phyloP scores from a whole-genome alignment of 2,329 filamentous ascomycete genomes.

The Penicillium nordicum region DNA sequence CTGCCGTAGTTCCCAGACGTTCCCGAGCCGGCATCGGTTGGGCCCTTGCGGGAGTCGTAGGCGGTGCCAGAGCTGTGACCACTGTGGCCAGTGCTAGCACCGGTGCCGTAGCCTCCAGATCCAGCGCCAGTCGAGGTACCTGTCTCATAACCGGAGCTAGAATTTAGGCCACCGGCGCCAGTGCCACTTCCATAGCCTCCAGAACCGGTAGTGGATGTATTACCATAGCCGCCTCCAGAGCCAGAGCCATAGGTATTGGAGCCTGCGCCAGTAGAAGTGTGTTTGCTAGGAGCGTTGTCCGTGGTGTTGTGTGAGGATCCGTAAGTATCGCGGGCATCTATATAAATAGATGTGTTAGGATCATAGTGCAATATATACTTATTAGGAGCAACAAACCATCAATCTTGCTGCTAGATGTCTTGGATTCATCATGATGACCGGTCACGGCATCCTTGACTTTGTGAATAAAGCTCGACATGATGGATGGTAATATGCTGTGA shows the following conservation, averaged over 20 bases:
- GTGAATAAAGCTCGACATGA: constrained; percentile 47
- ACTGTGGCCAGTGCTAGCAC: not conserved
- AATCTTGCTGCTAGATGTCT: constrained; percentile 10
- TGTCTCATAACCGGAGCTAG: not conserved
- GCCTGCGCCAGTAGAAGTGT: constrained; percentile 1
- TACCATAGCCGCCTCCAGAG: constrained; percentile 4
- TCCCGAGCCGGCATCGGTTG: not conserved
- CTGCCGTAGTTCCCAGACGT: constrained; percentile 1
- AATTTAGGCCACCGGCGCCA: not conserved
- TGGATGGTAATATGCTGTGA: constrained; percentile 14
- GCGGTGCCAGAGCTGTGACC: not conserved
- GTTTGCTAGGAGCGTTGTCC: not conserved
- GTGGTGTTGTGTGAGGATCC: constrained; percentile 2
- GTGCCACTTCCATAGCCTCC: not conserved
- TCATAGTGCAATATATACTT: not conserved
- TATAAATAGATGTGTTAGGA: not conserved
- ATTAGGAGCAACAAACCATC: constrained; percentile 8
- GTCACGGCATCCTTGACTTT: constrained; percentile 49
- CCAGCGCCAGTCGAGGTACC: not conserved
- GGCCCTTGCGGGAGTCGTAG: constrained; percentile 3
- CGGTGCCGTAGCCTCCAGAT: not conserved
- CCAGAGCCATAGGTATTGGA: constrained; percentile 10
- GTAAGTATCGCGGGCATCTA: constrained; percentile 9
- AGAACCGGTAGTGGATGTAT: not conserved
- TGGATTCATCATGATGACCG: constrained; percentile 28